phyloP scores from a whole-genome alignment of 345 rosid species.

The Odontarrhena argentea region DNA sequence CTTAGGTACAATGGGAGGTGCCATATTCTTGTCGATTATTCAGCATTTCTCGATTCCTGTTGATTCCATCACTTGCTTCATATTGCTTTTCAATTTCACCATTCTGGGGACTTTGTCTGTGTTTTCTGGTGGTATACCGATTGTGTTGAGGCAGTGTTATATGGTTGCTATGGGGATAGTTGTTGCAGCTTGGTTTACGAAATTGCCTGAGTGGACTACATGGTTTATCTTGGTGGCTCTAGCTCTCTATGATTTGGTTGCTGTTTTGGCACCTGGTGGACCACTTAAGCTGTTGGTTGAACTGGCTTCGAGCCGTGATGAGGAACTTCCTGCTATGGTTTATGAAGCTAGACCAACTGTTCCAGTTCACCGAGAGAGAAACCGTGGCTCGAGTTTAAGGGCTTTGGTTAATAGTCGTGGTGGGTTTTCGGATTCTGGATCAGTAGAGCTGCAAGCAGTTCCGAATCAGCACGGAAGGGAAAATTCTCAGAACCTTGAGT shows the following conservation, averaged over 20 bases:
- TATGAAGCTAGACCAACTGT: constrained; percentile 94
- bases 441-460: constrained; percentile 77
- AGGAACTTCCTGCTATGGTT: constrained; percentile 93
- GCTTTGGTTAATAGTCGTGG: constrained; percentile 49
- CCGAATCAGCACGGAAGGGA: constrained; percentile 41
- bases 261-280: constrained; percentile 96
- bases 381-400: constrained; percentile 53
- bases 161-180: constrained; percentile 86
- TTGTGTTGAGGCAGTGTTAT: constrained; percentile 77
- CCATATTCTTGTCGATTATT: constrained; percentile 73
- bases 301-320: constrained; percentile 84
- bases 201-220: constrained; percentile 95
- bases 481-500: constrained; percentile 39
- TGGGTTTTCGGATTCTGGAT: constrained; percentile 64
- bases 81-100: constrained; percentile 82
- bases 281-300: constrained; percentile 92
- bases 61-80: constrained; percentile 71
- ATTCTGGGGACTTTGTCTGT: constrained; percentile 80
- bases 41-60: constrained; percentile 84
- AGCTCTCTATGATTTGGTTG: constrained; percentile 87
- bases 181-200: constrained; percentile 95
- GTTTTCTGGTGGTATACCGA: constrained; percentile 75
- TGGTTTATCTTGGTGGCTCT: constrained; percentile 87
- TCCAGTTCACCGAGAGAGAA: constrained; percentile 43
- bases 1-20: constrained; percentile 87